These are phyloP conservation scores for Aspergillus coremiiformis DNA, from an alignment of 495 filamentous ascomycete genomes.

Conservation along the genomic window DNA sequence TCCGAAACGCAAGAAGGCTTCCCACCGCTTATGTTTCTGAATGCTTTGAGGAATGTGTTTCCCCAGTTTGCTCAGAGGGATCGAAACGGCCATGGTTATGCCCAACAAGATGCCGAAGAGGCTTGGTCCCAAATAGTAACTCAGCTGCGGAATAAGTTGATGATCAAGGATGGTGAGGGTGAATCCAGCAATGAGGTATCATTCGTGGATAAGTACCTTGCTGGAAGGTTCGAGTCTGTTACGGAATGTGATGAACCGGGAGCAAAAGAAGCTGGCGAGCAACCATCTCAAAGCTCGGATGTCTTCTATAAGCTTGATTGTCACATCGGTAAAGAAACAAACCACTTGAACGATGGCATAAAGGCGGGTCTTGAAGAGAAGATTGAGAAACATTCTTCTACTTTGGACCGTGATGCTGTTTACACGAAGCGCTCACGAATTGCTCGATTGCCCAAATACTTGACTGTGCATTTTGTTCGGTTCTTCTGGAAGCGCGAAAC, in stretches of 20 bases:
- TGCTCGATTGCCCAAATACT: constrained; percentile 82
- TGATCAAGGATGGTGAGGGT: constrained; percentile 48
- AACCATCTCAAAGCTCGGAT: constrained; percentile 58
- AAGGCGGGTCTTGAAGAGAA: constrained; percentile 73
- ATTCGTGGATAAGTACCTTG: constrained; percentile 87
- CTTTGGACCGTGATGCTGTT: constrained; percentile 64
- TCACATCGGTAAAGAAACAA: constrained; percentile 78
- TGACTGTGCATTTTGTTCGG: constrained; percentile 94
- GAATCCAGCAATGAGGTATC: constrained; percentile 46
- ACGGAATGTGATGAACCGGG: constrained; percentile 78
- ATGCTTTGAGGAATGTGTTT: constrained; percentile 68
- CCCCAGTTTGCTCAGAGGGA: constrained; percentile 92
- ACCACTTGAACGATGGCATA: constrained; percentile 85
- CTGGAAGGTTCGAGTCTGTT: constrained; percentile 66
- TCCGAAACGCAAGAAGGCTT: constrained; percentile 84
- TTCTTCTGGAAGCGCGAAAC: constrained; percentile 96
- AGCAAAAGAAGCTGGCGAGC: constrained; percentile 68
- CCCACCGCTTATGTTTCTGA: constrained; percentile 76
- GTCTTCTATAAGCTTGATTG: constrained; percentile 89
- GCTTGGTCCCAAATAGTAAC: constrained; percentile 94
- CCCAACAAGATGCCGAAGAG: constrained; percentile 97
- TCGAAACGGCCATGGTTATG: constrained; percentile 72
- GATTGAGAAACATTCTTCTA: constrained; percentile 79
- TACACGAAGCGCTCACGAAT: constrained; percentile 91
- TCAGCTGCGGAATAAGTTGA: constrained; percentile 75